Percentiles rank a stretch among this genome's conserved stretches.
phyloP scores from a whole-genome alignment of 495 filamentous ascomycete species.

The Hypoxylon lienhwacheense region DNA sequence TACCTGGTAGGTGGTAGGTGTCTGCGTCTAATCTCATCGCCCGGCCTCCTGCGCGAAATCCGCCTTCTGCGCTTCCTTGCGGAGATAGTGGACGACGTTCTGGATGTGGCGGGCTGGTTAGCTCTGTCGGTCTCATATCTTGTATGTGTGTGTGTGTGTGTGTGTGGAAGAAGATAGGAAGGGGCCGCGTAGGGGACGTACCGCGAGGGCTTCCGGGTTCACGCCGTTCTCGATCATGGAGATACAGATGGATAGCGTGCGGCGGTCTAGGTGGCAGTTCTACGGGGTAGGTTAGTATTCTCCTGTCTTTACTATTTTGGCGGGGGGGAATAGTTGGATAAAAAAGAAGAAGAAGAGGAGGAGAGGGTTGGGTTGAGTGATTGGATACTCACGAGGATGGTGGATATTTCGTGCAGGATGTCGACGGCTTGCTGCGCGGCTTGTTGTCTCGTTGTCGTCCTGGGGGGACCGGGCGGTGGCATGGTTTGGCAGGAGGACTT shows the following conservation, averaged over 20 bases:
- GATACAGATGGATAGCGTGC: conserved; percentile 89
- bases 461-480: conserved; percentile 34
- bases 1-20: neutral
- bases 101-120: conserved; percentile 35
- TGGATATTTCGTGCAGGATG: conserved; percentile 92
- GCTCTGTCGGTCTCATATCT: neutral
- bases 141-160: too few relatives aligned
- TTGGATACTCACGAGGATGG: conserved; percentile 64
- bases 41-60: conserved; percentile 38
- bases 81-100: conserved; percentile 73
- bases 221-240: conserved; percentile 95
- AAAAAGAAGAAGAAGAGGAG: neutral
- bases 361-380: neutral
- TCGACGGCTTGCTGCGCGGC: conserved; percentile 96
- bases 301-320: too few relatives aligned
- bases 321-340: neutral
- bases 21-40: conserved; percentile 17
- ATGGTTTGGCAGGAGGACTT: conserved; percentile 2
- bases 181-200: conserved; percentile 49
- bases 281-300: too few relatives aligned
- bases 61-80: conserved; percentile 59
- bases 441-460: conserved; percentile 67
- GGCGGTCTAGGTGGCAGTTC: conserved; percentile 91
- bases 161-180: too few relatives aligned
- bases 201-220: conserved; percentile 91